These are phyloP conservation scores for Pseudogymnoascus sp. DNA, from an alignment of 2,329 filamentous ascomycete species.

Conservation along the genomic window DNA sequence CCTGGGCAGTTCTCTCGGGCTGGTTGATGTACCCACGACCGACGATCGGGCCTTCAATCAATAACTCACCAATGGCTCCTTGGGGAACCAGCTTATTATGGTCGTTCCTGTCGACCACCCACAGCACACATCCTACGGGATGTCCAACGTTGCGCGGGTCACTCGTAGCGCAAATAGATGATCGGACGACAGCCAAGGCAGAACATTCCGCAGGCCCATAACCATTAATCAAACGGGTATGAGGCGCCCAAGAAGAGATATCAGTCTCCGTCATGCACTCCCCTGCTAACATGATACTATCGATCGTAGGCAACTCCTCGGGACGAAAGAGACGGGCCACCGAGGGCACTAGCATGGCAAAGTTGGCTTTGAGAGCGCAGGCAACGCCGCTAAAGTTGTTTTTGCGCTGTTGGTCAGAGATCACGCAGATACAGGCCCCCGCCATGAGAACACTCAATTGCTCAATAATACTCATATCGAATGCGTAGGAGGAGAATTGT, in stretches of 20 bases:
- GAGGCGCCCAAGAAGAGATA: conserved; percentile 11
- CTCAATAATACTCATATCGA: conserved; percentile 18
- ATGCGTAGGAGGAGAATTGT: conserved; percentile 20
- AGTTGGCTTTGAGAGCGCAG: conserved; percentile 14
- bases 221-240: conserved; percentile 11
- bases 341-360: conserved; percentile 16
- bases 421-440: conserved; percentile 19
- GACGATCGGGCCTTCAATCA: conserved; percentile 14
- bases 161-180: conserved; percentile 29
- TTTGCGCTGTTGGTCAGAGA: conserved; percentile 17
- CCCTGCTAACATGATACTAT: conserved; percentile 14
- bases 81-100: conserved; percentile 7
- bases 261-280: conserved; percentile 10
- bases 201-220: conserved; percentile 18
- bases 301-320: conserved; percentile 13
- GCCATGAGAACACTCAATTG: conserved; percentile 15
- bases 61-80: conserved; percentile 14
- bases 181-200: conserved; percentile 23
- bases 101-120: conserved; percentile 15
- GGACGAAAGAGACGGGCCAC: conserved; percentile 13
- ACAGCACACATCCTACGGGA: not conserved
- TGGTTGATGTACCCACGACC: conserved; percentile 14
- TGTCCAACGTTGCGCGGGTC: not conserved
- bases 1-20: conserved; percentile 10
- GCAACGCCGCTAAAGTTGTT: conserved; percentile 12